These are phyloP conservation scores for Halophytophthora polymorphica DNA, from an alignment of 352 stramenopile species.

Conservation along the genomic window DNA sequence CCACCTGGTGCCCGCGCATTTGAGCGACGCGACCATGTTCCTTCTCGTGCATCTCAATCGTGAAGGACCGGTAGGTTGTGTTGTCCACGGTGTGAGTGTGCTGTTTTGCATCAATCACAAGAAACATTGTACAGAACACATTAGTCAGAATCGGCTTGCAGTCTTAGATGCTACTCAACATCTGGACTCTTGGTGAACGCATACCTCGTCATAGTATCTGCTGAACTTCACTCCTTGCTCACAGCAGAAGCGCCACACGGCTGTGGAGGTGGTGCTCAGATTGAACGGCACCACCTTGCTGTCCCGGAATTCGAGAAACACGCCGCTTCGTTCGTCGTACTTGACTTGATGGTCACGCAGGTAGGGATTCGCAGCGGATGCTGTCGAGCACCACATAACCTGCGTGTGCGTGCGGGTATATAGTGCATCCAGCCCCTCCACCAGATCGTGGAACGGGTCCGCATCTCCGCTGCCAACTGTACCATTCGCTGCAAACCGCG, in stretches of 20 bases:
- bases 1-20: slow-evolving; percentile 19
- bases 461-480: background rate
- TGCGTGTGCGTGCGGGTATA: slow-evolving; percentile 14
- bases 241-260: slow-evolving; percentile 18
- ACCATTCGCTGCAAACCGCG: slow-evolving; percentile 1
- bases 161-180: too few relatives aligned
- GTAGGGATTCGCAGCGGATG: slow-evolving; percentile 3
- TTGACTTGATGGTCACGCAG: slow-evolving; percentile 20
- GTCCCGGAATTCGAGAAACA: slow-evolving; percentile 30
- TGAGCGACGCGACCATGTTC: slow-evolving; percentile 7
- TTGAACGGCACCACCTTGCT: slow-evolving; percentile 29
- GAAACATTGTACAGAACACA: too few relatives aligned
- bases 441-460: slow-evolving; percentile 8
- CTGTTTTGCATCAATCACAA: too few relatives aligned
- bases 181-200: too few relatives aligned
- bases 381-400: slow-evolving; percentile 3
- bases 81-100: too few relatives aligned
- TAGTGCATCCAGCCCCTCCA: slow-evolving; percentile 7
- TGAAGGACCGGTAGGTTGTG: too few relatives aligned
- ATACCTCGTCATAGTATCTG: slow-evolving; percentile 22
- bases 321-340: slow-evolving; percentile 22
- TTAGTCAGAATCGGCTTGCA: too few relatives aligned
- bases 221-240: slow-evolving; percentile 25
- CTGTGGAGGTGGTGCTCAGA: slow-evolving; percentile 10
- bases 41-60: background rate